phyloP scores from a whole-genome alignment of 768 basidiomycete genomes.

The Cantharellus anzutake region DNA sequence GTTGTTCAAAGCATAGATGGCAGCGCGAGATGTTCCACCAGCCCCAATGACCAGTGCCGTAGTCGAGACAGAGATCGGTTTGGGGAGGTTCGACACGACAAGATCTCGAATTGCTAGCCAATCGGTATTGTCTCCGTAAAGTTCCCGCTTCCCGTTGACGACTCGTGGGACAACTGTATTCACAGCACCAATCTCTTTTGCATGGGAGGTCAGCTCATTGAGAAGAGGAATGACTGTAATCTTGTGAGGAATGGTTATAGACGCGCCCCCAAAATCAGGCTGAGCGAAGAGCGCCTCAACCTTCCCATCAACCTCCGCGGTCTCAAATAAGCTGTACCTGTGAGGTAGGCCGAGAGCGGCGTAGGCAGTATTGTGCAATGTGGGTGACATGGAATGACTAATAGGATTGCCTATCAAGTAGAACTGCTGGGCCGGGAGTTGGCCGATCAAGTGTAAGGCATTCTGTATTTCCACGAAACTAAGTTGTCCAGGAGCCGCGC shows the following conservation, averaged over 20 bases:
- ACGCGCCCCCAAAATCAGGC: slow-evolving; percentile 80
- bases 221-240: slow-evolving; percentile 72
- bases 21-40: slow-evolving; percentile 87
- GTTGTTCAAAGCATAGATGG: slow-evolving; percentile 68
- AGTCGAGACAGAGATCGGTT: slow-evolving; percentile 15
- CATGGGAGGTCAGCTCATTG: slow-evolving; percentile 61
- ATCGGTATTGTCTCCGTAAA: slow-evolving; percentile 91
- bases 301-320: slow-evolving; percentile 39
- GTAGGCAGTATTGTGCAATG: slow-evolving; percentile 83
- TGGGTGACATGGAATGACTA: slow-evolving; percentile 75
- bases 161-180: slow-evolving; percentile 65
- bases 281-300: slow-evolving; percentile 42
- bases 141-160: slow-evolving; percentile 25
- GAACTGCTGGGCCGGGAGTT: slow-evolving; percentile 53
- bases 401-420: slow-evolving; percentile 86
- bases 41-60: slow-evolving; percentile 80
- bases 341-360: slow-evolving; percentile 67
- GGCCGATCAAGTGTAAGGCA: slow-evolving; percentile 63
- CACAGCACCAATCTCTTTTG: slow-evolving; percentile 77
- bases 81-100: slow-evolving; percentile 14
- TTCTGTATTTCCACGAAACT: slow-evolving; percentile 72
- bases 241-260: slow-evolving; percentile 93
- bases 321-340: slow-evolving; percentile 62
- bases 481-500: slow-evolving; percentile 87
- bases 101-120: slow-evolving; percentile 70